Conservation (phyloP, 257 asterid genomes). For the Solanum rostratum region DNA sequence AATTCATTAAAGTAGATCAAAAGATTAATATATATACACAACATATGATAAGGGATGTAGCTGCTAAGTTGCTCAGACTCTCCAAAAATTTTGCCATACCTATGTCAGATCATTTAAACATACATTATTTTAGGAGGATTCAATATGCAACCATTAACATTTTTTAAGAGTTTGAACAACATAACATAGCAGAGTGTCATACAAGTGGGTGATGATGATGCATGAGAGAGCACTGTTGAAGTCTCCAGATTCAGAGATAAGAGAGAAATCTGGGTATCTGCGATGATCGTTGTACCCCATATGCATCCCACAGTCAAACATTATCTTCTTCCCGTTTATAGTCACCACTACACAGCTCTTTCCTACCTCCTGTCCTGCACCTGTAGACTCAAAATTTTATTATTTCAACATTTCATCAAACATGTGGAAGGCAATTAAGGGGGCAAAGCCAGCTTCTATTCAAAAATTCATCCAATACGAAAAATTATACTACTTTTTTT, state of each 20-base stretch:
- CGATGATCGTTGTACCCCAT: constrained; percentile 67
- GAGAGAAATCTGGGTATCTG: constrained; percentile 70
- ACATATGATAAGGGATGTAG: background rate
- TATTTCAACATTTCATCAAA: background rate
- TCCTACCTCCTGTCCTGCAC: constrained; percentile 98
- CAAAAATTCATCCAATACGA: no score
- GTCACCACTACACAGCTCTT: constrained; percentile 88
- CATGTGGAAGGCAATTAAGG: background rate
- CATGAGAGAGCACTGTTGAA: constrained; percentile 56
- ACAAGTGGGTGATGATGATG: constrained; percentile 76
- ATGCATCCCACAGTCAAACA: constrained; percentile 98
- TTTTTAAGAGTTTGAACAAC: background rate
- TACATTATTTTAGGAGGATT: no score
- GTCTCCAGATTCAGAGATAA: constrained; percentile 40
- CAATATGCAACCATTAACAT: no score
- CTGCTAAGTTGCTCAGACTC: no score
- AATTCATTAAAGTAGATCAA: background rate
- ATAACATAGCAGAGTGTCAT: background rate
- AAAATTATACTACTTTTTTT: no score
- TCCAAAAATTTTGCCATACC: no score
- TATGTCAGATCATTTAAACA: no score
- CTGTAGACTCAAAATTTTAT: constrained; percentile 13
- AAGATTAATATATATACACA: background rate
- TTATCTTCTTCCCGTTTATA: constrained; percentile 68
- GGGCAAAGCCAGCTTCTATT: no score